A percentile compares a stretch with the other conserved stretches of the same genome.
These are phyloP conservation scores for Termitomyces titanicus DNA, from an alignment of 768 basidiomycete genomes.

Conservation along the genomic window DNA sequence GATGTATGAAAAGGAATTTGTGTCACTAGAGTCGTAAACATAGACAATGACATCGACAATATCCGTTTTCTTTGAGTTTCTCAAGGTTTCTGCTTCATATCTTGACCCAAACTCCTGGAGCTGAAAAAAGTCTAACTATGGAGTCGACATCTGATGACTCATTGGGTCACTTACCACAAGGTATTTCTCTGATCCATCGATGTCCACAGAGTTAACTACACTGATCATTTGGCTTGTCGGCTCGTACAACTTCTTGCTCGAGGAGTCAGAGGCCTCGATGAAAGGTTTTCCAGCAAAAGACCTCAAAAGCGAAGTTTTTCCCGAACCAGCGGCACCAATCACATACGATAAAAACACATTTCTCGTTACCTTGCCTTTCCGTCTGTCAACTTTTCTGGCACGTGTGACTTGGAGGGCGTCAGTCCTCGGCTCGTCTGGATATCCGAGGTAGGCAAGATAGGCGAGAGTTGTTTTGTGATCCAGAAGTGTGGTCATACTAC, in stretches of 20 bases:
- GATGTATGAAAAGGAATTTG: constrained; percentile 98
- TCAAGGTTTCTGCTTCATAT: constrained; percentile 87
- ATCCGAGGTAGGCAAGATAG: constrained; percentile 94
- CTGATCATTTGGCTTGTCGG: constrained; percentile 88
- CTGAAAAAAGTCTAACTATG: constrained; percentile 34
- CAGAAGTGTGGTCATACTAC: constrained; percentile 95
- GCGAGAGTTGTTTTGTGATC: constrained; percentile 89
- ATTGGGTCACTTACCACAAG: constrained; percentile 68
- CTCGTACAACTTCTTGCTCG: constrained; percentile 74
- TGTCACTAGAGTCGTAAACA: constrained; percentile 96
- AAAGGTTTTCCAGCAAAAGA: constrained; percentile 86
- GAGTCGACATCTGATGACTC: neutral
- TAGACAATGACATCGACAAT: constrained; percentile 93
- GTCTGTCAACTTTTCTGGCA: constrained; percentile 78
- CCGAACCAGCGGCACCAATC: constrained; percentile 92
- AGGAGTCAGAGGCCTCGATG: constrained; percentile 74
- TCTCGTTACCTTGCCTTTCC: constrained; percentile 82
- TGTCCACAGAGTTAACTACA: constrained; percentile 94
- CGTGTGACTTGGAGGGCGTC: constrained; percentile 82
- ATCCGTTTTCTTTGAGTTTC: constrained; percentile 89
- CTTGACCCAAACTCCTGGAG: constrained; percentile 96
- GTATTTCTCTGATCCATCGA: constrained; percentile 93
- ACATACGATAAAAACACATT: constrained; percentile 94
- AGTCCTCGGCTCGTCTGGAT: constrained; percentile 75
- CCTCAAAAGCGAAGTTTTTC: constrained; percentile 85